Base-by-base conservation (phyloP, 73 alveolate genomes). In the Paramecium bursaria region DNA sequence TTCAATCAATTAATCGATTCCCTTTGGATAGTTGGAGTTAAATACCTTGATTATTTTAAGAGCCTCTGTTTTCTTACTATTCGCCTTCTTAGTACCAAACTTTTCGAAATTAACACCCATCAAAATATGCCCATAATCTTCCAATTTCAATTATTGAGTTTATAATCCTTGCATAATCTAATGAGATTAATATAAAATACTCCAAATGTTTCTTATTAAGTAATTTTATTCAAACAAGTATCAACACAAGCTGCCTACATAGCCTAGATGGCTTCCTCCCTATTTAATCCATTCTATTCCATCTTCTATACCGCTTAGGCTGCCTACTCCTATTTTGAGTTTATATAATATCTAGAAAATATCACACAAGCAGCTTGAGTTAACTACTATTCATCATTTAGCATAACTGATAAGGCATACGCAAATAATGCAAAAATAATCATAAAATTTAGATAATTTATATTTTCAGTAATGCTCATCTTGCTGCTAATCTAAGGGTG, bases 311-410 rank as follows among this genome's bases (percentile, higher is more conserved):
- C 6, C 2, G 44, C 57, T 15, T 5, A n/a, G 19, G 50, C 82
- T 17, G 57, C 82, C 25, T 31, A 6, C 9, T 11, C 19, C 44
- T 67, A 42, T 39, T 39, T 67, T 0, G 15, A 15, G 33, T 67
- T 35, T 13, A 67, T 39, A 21, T 67, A 67, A 14, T 67, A 67
- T 67, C 82, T 67, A n/a, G 82, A 67, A 19, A 42, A 67, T 3
- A 67, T 42, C 33, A 67, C 82, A 67, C 82, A 67, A 67, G 82
- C 82, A 35, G 82, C 82, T 25, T 67, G 22, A 21, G 82, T 67
- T 21, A 67, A 27, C 27, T 67, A 42, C 27, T 67, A 2, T 19
- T 67, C 53, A 42, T 67, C 82, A n/a, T n/a, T n/a, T n/a, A n/a
- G n/a, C n/a, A n/a, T n/a, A n/a, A n/a, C n/a, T n/a, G n/a, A n/a